Conservation (phyloP, 495 filamentous ascomycete species). For the Penicillium cosmopolitanum region DNA sequence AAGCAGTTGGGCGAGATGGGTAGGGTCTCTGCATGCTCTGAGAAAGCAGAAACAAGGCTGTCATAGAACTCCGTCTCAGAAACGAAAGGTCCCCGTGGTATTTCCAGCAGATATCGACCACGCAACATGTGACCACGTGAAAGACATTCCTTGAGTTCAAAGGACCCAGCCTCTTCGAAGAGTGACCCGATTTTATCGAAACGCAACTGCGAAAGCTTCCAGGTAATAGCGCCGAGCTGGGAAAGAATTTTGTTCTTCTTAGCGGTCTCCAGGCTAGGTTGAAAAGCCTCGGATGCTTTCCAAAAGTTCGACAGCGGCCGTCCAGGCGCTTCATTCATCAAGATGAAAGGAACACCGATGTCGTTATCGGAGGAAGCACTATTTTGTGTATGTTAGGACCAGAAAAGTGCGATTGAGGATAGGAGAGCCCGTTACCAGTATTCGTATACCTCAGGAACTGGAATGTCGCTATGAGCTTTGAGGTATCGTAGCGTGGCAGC, state of each 20-base stretch:
- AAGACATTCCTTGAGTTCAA: conserved; percentile 27
- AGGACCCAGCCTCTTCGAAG: conserved; percentile 21
- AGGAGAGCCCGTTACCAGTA: conserved; percentile 21
- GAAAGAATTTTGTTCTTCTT: conserved; percentile 26
- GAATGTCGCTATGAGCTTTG: conserved; percentile 30
- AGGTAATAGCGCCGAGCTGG: conserved; percentile 27
- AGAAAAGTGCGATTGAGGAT: conserved; percentile 4
- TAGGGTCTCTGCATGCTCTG: conserved; percentile 23
- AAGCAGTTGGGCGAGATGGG: conserved; percentile 29
- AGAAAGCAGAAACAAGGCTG: conserved; percentile 24
- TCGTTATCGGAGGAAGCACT: conserved; percentile 29
- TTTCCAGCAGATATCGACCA: conserved; percentile 21
- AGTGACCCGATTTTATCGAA: conserved; percentile 33
- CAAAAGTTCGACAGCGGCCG: conserved; percentile 24
- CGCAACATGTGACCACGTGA: conserved; percentile 30
- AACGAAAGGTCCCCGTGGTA: conserved; percentile 26
- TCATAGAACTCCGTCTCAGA: conserved; percentile 25
- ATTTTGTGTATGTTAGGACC: background rate
- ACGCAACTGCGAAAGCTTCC: conserved; percentile 29
- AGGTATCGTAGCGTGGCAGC: conserved; percentile 31
- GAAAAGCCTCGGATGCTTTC: conserved; percentile 15
- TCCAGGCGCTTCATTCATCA: conserved; percentile 35
- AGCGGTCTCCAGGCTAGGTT: conserved; percentile 14
- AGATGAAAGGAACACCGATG: conserved; percentile 29
- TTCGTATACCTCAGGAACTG: conserved; percentile 30